phyloP scores from a whole-genome alignment of 2,329 filamentous ascomycete species.

The Aspergillus caelatus region DNA sequence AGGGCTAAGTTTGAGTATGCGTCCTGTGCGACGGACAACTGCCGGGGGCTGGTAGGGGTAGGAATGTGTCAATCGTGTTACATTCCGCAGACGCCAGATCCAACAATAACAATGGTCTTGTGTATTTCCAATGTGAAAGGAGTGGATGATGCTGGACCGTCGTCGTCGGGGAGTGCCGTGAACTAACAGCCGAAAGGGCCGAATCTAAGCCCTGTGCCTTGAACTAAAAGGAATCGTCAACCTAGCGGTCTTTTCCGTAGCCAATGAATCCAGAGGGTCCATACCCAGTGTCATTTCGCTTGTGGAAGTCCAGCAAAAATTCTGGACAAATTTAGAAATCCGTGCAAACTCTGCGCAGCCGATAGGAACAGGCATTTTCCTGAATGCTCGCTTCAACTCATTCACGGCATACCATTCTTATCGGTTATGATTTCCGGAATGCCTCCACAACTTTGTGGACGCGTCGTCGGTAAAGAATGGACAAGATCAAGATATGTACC shows the following conservation, averaged over 20 bases:
- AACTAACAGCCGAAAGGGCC: not conserved
- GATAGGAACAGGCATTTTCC: not conserved
- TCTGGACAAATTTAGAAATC: not conserved
- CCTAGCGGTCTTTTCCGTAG: not conserved
- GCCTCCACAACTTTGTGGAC: not conserved
- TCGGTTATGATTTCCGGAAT: not conserved
- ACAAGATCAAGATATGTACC: not conserved
- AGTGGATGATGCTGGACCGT: not conserved
- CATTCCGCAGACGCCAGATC: not conserved
- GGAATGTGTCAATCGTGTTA: not conserved
- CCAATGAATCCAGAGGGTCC: not conserved
- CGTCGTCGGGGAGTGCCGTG: not conserved
- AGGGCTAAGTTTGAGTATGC: not conserved
- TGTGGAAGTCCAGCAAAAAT: not conserved
- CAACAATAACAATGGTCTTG: not conserved
- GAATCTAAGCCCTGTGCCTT: not conserved
- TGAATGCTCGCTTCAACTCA: not conserved
- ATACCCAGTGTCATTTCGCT: not conserved
- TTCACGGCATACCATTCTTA: not conserved
- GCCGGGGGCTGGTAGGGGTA: not conserved
- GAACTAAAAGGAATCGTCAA: not conserved
- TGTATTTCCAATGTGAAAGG: not conserved
- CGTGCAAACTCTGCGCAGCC: not conserved
- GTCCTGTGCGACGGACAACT: not conserved
- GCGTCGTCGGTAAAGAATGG: not conserved